Conservation (phyloP, 192 early-diverging fungal genomes). For the Rhizoclosmatium sp. region DNA sequence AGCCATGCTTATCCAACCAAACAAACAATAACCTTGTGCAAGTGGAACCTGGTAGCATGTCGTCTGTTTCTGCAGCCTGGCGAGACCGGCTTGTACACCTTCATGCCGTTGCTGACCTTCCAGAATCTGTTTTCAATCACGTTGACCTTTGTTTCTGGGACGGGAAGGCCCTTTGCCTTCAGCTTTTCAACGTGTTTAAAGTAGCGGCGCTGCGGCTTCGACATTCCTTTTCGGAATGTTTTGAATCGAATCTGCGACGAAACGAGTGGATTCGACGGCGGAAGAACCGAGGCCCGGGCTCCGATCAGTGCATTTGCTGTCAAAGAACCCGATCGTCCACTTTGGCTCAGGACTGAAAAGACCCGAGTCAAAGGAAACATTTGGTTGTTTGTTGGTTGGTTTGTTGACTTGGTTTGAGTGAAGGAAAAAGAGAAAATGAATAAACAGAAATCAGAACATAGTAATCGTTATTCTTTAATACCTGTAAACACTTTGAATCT, state of each 20-base stretch:
- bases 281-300: background rate
- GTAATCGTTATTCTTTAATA: no score
- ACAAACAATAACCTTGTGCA: slow-evolving; percentile 67
- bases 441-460: no score
- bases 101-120: slow-evolving; percentile 79
- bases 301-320: background rate
- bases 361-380: background rate
- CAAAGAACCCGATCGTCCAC: background rate
- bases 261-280: background rate
- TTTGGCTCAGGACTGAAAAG: background rate
- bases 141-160: slow-evolving; percentile 27
- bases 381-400: background rate
- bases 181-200: slow-evolving; percentile 44
- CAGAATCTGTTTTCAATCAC: slow-evolving; percentile 59
- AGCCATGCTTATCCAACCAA: background rate
- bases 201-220: slow-evolving; percentile 46
- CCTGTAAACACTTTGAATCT: no score
- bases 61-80: slow-evolving; percentile 86
- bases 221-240: slow-evolving; percentile 48
- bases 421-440: no score
- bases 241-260: slow-evolving; percentile 46
- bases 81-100: slow-evolving; percentile 89
- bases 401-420: no score
- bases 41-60: slow-evolving; percentile 83
- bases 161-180: slow-evolving; percentile 35